A percentile compares a stretch with the other conserved stretches of the same genome.
Evolutionary conservation across 768 basidiomycete species (phyloP).

Genomic region (Rubroboletus satanas): DNA sequence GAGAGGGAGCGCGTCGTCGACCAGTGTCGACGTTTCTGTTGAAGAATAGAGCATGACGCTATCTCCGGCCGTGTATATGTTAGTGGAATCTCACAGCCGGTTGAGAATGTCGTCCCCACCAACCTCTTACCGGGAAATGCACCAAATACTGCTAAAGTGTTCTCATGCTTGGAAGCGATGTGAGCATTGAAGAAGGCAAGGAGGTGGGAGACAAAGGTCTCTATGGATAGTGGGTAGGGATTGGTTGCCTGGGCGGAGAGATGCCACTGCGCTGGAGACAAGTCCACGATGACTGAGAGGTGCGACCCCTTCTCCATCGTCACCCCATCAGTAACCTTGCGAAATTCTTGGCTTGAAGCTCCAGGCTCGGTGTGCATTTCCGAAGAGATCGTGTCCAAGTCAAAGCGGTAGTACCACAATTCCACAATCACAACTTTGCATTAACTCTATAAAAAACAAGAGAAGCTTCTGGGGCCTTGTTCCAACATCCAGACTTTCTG

Average conservation of each 20-base stretch:
- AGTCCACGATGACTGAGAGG: constrained; percentile 80
- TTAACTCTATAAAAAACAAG: neutral
- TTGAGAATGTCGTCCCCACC: constrained; percentile 9
- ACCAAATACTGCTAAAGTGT: constrained; percentile 87
- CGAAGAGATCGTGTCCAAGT: neutral
- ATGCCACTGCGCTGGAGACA: constrained; percentile 86
- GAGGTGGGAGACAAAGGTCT: constrained; percentile 76
- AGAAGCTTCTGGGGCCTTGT: neutral
- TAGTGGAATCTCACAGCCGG: neutral
- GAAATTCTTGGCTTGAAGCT: neutral
- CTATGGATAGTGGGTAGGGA: constrained; percentile 55
- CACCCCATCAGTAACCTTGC: neutral
- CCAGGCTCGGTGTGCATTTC: no score
- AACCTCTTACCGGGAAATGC: constrained; percentile 84
- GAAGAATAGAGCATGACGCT: constrained; percentile 81
- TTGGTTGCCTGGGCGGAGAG: constrained; percentile 52
- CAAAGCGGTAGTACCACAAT: neutral
- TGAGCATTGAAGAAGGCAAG: constrained; percentile 92
- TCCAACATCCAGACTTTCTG: neutral
- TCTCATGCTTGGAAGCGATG: constrained; percentile 86
- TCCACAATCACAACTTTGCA: neutral
- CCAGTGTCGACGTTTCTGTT: constrained; percentile 39
- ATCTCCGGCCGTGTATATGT: constrained; percentile 1
- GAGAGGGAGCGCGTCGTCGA: constrained; percentile 36
- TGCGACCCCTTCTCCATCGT: constrained; percentile 53